Evolutionary conservation across 2,329 filamentous ascomycete genomes (phyloP).

Genomic region (Aspergillus glaucus): DNA sequence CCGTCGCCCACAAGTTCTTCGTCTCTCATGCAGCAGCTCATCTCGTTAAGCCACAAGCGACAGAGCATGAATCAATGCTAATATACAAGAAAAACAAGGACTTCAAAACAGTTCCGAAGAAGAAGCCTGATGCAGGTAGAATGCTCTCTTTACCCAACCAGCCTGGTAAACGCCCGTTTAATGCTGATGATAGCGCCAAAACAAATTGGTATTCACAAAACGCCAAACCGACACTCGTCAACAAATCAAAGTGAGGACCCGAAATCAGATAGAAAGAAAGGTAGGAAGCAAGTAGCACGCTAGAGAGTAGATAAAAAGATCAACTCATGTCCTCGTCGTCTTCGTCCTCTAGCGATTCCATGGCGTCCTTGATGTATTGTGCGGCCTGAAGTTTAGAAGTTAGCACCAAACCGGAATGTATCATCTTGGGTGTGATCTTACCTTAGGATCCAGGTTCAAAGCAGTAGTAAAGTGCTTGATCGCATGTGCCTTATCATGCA

Average conservation of each 20-base stretch:
- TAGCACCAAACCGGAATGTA: constrained; percentile 10
- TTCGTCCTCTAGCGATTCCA: constrained; percentile 76
- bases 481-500: constrained; percentile 61
- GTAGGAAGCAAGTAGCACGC: constrained; percentile 1
- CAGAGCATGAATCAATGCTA: constrained; percentile 23
- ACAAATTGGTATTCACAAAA: constrained; percentile 7
- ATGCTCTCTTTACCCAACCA: constrained; percentile 21
- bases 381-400: constrained; percentile 57
- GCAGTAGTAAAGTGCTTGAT: constrained; percentile 93
- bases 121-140: constrained; percentile 18
- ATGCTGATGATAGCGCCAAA: constrained; percentile 19
- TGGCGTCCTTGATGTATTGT: constrained; percentile 90
- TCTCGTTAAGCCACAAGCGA: constrained; percentile 6
- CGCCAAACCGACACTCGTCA: constrained; percentile 14
- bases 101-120: constrained; percentile 15
- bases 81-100: constrained; percentile 31
- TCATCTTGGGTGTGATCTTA: constrained; percentile 37
- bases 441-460: constrained; percentile 93
- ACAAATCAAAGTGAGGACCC: constrained; percentile 3
- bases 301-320: constrained; percentile 8
- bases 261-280: background rate
- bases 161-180: constrained; percentile 17
- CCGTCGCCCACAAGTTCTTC: constrained; percentile 12
- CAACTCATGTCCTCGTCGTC: constrained; percentile 50
- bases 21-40: constrained; percentile 9